A percentile compares a stretch with the other conserved stretches of the same genome.
These are phyloP conservation scores for Tylopilus rubrobrunneus DNA, from an alignment of 768 basidiomycete species.

Conservation along the genomic window DNA sequence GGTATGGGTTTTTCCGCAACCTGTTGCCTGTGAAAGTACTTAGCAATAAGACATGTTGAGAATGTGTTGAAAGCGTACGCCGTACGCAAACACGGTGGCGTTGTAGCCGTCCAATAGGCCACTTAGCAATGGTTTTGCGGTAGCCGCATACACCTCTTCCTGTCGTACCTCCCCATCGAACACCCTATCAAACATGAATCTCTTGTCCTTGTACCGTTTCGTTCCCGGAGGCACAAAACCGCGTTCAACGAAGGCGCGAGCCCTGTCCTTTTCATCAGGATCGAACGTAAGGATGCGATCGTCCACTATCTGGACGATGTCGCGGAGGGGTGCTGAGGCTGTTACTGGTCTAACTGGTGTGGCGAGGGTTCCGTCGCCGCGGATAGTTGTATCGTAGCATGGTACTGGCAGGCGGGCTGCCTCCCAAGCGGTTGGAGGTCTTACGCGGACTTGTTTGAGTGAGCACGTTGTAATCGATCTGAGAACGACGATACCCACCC, in stretches of 20 bases:
- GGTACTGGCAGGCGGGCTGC: slow-evolving; percentile 79
- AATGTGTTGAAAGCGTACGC: slow-evolving; percentile 53
- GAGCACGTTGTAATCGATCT: neutral
- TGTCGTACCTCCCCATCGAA: slow-evolving; percentile 80
- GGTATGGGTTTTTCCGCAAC: slow-evolving; percentile 99
- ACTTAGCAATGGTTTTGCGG: slow-evolving; percentile 78
- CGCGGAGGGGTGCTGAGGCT: slow-evolving; percentile 57
- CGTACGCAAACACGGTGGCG: slow-evolving; percentile 97
- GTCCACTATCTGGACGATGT: slow-evolving; percentile 87
- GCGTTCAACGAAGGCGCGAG: slow-evolving; percentile 76
- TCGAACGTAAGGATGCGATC: slow-evolving; percentile 96
- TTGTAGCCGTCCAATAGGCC: slow-evolving; percentile 93
- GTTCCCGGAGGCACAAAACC: slow-evolving; percentile 84
- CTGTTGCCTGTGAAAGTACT: slow-evolving; percentile 74
- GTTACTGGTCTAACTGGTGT: slow-evolving; percentile 52
- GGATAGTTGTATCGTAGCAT: slow-evolving; percentile 63
- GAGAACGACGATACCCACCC: slow-evolving; percentile 40
- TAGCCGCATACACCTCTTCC: slow-evolving; percentile 82
- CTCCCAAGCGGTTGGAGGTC: slow-evolving; percentile 84
- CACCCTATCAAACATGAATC: slow-evolving; percentile 96
- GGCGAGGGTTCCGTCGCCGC: slow-evolving; percentile 84
- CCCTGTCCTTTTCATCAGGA: slow-evolving; percentile 84
- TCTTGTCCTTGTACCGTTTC: slow-evolving; percentile 92
- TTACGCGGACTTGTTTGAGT: slow-evolving; percentile 69
- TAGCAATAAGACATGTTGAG: slow-evolving; percentile 3